Conservation (phyloP, 2,329 filamentous ascomycete species). For the Nemania sp. region DNA sequence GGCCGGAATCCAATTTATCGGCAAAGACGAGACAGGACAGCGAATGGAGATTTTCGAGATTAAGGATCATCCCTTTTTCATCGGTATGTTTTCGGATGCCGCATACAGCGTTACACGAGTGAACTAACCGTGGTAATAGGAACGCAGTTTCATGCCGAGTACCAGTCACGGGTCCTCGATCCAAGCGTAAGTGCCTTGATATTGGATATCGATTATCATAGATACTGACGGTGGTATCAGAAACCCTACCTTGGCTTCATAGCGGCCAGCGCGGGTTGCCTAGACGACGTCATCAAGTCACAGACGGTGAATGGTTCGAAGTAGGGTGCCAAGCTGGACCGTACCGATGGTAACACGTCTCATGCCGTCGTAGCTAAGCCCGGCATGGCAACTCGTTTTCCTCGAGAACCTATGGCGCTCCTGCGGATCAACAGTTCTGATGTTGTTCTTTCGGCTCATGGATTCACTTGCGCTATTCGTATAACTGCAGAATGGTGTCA, state of each 20-base stretch:
- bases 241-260: conserved; percentile 81
- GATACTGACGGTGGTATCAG: conserved; percentile 9
- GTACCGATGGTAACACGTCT: neutral
- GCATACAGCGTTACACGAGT: neutral
- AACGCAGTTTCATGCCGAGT: conserved; percentile 84
- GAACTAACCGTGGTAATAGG: conserved; percentile 15
- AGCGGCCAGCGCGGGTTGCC: conserved; percentile 72
- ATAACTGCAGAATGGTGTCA: conserved; percentile 7
- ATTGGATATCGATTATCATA: neutral
- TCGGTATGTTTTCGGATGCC: conserved; percentile 43
- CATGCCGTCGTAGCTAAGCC: neutral
- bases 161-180: conserved; percentile 73
- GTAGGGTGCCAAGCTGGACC: conserved; percentile 1
- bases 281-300: conserved; percentile 48
- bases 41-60: conserved; percentile 86
- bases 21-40: conserved; percentile 76
- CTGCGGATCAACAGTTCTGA: neutral
- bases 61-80: conserved; percentile 81
- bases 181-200: conserved; percentile 47
- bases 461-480: conserved; percentile 11
- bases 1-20: conserved; percentile 74
- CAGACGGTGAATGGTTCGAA: conserved; percentile 21
- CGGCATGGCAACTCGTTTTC: neutral
- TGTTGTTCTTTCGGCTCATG: conserved; percentile 1
- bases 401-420: neutral